Evolutionary conservation across 2,329 filamentous ascomycete species (phyloP), one percentile per base, ranked within the genome.

Genomic region (Geoglossum cookeanum): DNA sequence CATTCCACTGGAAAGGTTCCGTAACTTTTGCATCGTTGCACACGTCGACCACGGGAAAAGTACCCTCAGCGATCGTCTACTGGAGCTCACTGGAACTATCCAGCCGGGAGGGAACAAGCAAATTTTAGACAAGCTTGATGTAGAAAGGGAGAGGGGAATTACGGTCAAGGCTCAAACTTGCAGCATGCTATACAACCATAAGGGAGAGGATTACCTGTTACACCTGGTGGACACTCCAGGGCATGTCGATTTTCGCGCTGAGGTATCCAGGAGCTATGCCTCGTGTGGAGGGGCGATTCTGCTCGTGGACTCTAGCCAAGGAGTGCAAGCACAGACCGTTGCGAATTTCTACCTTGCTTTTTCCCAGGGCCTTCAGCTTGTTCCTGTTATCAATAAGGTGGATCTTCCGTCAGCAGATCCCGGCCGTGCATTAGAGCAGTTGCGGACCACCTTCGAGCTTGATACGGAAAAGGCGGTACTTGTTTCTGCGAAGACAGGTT

Each of bases 21-120:
- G 92, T 61, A 98, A 98, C 70, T 98, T 98, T 69, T 98, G 92
- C 71, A 97, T 98, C 65, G 91, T 98, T 55, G 92, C 92, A 8
- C 92, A 98, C 69, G 94, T 98, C 67, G 92, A 98, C 69, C 92
- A 98, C 81, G 92, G 92, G 65, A 98, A 98, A 72, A 94, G 87
- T 67, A 98, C 92, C 3, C 81, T 98, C 56, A 91, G 85, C 63
- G 92, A 98, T 66, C 84, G 92, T 2, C 74, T 98, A 57, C 78
- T 98, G 60, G 92, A 98, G 75, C 76, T 94, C 61, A 98, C 92
- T 0, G 91, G 92, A 22, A 97, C 91, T 5, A 97, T 98, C 61
- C 74, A 86, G 63, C 78, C 86, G 0, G 89, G 88, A 59, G 77
- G 78, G 55, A 95, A 96, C 69, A 94, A 95, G 72, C 92, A 98